Base-by-base conservation (phyloP, 164 flowering plant species). In the Amborella trichopoda region DNA sequence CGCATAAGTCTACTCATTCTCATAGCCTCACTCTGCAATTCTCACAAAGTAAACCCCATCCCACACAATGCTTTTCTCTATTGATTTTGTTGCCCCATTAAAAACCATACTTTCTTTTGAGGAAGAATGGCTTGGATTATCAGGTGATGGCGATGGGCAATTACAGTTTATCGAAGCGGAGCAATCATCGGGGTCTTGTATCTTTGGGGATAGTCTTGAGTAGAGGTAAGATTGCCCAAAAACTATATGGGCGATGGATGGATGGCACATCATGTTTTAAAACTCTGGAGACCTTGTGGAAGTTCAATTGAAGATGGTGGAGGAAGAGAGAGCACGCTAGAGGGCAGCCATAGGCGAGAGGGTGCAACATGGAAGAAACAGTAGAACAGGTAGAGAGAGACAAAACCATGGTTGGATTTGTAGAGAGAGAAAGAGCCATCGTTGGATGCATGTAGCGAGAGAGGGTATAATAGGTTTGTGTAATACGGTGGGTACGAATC, bases 131-230 rank as follows among this genome's bases (percentile, higher is more conserved):
- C n/a, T n/a, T n/a, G 5, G 50, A 28, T 2, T 28, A 26, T 13
- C 55, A 24, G 30, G 50, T 14, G 42, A 18, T 2, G n/a, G n/a
- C n/a, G 18, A 43, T 6, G 26, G 75, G 61, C 95, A 90, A 3
- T 26, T 33, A 36, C 81, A 88, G 71, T 90, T 77, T 36, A 90
- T 41, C 11, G 74, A 54, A 3, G 95, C 83, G 23, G 97, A 90
- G 53, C 94, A 83, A 48, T 90, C 97, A 69, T 90, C 85, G 10
- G 94, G 91, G n/a, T n/a, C n/a, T n/a, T n/a, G n/a, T n/a, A n/a
- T n/a, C n/a, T n/a, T n/a, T n/a, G n/a, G n/a, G n/a, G n/a, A n/a
- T n/a, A n/a, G n/a, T n/a, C n/a, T n/a, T n/a, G n/a, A n/a, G 24
- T 21, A 42, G 28, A 78, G 50, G 8, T 81, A 60, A 39, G 75